phyloP scores from a whole-genome alignment of 139 green algal species.

The Nannochloris sp. region DNA sequence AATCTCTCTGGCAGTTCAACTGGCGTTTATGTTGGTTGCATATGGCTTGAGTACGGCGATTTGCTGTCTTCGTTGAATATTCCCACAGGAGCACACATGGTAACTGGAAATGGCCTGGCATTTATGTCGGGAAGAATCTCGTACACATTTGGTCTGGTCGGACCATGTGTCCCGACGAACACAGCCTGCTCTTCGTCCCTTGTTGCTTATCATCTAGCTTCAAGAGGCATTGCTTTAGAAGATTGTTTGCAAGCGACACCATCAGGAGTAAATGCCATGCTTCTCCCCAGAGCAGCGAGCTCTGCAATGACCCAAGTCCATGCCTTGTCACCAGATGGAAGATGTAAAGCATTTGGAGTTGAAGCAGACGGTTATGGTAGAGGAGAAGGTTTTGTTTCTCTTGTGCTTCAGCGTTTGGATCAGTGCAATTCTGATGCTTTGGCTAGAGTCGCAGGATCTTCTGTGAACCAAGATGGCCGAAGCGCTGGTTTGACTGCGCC shows the following conservation, averaged over 20 bases:
- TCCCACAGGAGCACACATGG: slow-evolving; percentile 52
- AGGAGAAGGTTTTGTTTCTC: slow-evolving; percentile 58
- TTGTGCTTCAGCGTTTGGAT: slow-evolving; percentile 35
- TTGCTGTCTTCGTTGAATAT: slow-evolving; percentile 37
- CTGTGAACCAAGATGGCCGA: slow-evolving; percentile 85
- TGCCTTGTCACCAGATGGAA: slow-evolving; percentile 48
- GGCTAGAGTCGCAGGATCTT: slow-evolving; percentile 43
- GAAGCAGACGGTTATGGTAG: slow-evolving; percentile 76
- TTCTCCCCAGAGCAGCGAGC: slow-evolving; percentile 48
- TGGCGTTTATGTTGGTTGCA: slow-evolving; percentile 61
- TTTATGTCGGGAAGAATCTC: slow-evolving; percentile 72
- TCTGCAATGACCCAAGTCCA: slow-evolving; percentile 56
- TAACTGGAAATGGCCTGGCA: slow-evolving; percentile 53
- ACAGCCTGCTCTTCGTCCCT: slow-evolving; percentile 76
- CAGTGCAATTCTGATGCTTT: slow-evolving; percentile 1
- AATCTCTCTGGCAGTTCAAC: slow-evolving; percentile 32
- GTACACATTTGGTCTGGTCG: slow-evolving; percentile 67
- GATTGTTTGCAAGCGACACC: slow-evolving; percentile 34
- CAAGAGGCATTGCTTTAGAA: slow-evolving; percentile 18
- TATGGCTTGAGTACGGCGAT: slow-evolving; percentile 61
- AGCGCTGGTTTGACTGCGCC: slow-evolving; percentile 75
- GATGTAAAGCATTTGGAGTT: slow-evolving; percentile 75
- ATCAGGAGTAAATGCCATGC: slow-evolving; percentile 60
- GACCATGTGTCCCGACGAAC: slow-evolving; percentile 71
- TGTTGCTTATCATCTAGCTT: slow-evolving; percentile 65